Base-by-base conservation (phyloP, 257 asterid species). In the Ophiorrhiza pumila region DNA sequence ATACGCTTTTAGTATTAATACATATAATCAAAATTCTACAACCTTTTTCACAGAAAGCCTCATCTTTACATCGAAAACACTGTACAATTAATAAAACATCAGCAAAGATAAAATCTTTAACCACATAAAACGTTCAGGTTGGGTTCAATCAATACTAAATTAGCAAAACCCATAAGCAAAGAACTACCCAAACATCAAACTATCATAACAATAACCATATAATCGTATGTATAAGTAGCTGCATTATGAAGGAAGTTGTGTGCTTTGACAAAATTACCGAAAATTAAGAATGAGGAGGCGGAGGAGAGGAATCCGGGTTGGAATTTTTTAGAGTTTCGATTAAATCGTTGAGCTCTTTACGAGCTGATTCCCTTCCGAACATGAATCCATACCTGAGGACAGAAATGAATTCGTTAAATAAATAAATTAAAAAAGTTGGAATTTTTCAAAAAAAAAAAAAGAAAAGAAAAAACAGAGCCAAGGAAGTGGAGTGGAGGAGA, bases 361-460 rank as follows among this genome's bases (percentile, higher is more conserved):
- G 87, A 53, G 96, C 89, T 3, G 96, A 86, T 69, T 93, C 98
- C 83, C 95, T 77, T 18, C 97, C 97, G 76, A 93, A 89, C 96
- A 91, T 89, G 81, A 89, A 93, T 22, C 96, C 98, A 50, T 91
- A 93, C 97, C 97, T 93, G 73, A 68, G 20, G 78, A 63, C 3
- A 43, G 20, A 34, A 46, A 20, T 6, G 15, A 6, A 68, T 22
- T 68, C 46, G 22, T 31, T 22, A 49, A 5, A 1, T 6, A 39
- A 34, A 20, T 43, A 34, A 49, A 67, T 71, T 10, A 43, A 77
- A 47, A 45, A 10, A 49, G 31, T 59, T 27, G 15, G 1, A 20
- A 37, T 46, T 42, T 4, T 25, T 14, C 17, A 5, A 9, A 53
- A 18, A 8, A 29, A 18, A 20, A 2, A 70, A n/a, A 57, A 67